A percentile compares a stretch with the other conserved stretches of the same genome.
Conservation (phyloP, 352 stramenopile genomes). For the Globisporangium nagaii region DNA sequence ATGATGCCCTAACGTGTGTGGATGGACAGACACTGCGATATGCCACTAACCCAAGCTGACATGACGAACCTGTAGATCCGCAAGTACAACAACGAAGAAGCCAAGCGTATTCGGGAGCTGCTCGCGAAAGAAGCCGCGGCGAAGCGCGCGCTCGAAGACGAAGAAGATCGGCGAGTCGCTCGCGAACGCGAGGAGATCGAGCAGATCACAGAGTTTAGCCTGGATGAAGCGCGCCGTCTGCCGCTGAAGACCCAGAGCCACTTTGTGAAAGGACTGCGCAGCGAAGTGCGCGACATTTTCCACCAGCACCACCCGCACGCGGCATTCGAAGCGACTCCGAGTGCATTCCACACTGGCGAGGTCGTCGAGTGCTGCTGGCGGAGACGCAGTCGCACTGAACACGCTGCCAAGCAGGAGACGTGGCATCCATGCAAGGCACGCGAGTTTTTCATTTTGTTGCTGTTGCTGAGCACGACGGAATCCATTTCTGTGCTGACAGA, state of each 20-base stretch:
- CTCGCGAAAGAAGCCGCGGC: constrained; percentile 35
- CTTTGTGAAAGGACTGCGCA: constrained; percentile 29
- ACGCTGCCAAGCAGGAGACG: constrained; percentile 6
- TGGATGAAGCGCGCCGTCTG: constrained; percentile 32
- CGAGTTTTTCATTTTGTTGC: too few relatives aligned
- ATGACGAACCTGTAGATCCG: constrained; percentile 32
- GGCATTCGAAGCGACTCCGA: neutral
- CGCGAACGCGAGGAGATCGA: constrained; percentile 25
- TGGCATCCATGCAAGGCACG: constrained; percentile 34
- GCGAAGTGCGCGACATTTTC: constrained; percentile 39
- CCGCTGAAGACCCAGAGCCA: constrained; percentile 35
- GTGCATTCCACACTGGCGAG: constrained; percentile 25
- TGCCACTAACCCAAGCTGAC: too few relatives aligned
- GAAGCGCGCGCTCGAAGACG: constrained; percentile 36
- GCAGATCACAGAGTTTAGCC: constrained; percentile 31
- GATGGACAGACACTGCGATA: too few relatives aligned
- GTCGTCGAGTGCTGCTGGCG: constrained; percentile 48
- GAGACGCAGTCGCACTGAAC: constrained; percentile 19
- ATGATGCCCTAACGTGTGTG: too few relatives aligned
- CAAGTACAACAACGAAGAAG: constrained; percentile 48
- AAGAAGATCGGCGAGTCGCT: constrained; percentile 27
- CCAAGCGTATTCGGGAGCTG: constrained; percentile 36
- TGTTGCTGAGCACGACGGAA: too few relatives aligned
- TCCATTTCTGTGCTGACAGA: too few relatives aligned
- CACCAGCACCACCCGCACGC: constrained; percentile 5